phyloP scores from a whole-genome alignment of 2,329 filamentous ascomycete species.

The Fusarium clavum region DNA sequence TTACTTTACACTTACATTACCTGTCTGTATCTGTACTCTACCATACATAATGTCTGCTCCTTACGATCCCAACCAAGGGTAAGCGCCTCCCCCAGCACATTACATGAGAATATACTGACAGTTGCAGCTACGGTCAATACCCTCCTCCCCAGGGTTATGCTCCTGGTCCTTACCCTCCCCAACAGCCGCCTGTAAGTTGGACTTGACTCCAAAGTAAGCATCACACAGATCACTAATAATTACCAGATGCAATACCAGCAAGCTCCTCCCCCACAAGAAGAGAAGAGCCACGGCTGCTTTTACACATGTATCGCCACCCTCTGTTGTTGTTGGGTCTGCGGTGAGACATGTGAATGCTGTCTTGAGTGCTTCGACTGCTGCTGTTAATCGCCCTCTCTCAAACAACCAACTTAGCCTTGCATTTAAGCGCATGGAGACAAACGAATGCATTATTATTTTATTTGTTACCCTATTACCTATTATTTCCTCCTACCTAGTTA shows the following conservation, averaged over 20 bases:
- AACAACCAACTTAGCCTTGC: conserved; percentile 5
- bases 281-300: conserved; percentile 57
- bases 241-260: conserved; percentile 50
- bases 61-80: conserved; percentile 36
- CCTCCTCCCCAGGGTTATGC: conserved; percentile 10
- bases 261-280: conserved; percentile 51
- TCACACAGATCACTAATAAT: conserved; percentile 5
- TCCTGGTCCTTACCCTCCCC: not conserved
- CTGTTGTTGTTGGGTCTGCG: conserved; percentile 60
- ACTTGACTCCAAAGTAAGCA: not conserved
- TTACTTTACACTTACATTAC: not conserved
- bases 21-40: not conserved
- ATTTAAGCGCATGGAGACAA: conserved; percentile 12
- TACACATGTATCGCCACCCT: conserved; percentile 56
- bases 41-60: conserved; percentile 35
- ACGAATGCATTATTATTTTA: not conserved
- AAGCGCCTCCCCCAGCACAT: not conserved
- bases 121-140: conserved; percentile 34
- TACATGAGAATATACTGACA: not conserved
- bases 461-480: not conserved
- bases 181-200: conserved; percentile 43
- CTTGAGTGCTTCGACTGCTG: conserved; percentile 56
- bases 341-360: conserved; percentile 58
- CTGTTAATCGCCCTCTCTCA: conserved; percentile 43
- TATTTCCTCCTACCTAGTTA: not conserved